Base-by-base conservation (phyloP, 345 rosid species). In the Syzygium oleosum region DNA sequence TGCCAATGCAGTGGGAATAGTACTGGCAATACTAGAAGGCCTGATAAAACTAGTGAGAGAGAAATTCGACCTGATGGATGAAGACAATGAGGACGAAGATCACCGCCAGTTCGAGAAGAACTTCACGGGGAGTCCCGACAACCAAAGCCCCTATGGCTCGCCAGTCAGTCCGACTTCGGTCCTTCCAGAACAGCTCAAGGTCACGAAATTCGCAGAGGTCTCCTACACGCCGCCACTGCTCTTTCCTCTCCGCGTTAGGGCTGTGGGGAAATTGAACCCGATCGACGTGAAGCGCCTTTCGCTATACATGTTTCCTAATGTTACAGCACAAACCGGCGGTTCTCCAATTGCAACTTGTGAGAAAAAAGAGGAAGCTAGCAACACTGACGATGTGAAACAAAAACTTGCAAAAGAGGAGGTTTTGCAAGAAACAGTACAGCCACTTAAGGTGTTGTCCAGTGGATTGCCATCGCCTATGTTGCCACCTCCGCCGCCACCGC, bases 211-310 rank as follows among this genome's bases (percentile, higher is more conserved):
- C 84, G 61, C 52, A 19, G 86, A 86, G 59, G 86, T 58, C 49
- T 87, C 90, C 61, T 85, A 89, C 84, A 90, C 87, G 1, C 91
- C 93, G 2, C 87, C 95, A 5, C 89, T 90, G 86, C 92, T 91
- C 84, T 84, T 87, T 87, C 91, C 91, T 52, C 88, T 94, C 21
- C 88, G 98, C 89, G 93, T 94, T 84, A 96, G 95, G 85, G 94
- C 97, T 52, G 91, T 94, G 43, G 98, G 93, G 84, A 98, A 95
- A 86, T 87, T 95, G 88, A 97, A 93, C 89, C 97, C 95, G 23
- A 88, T 96, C 5, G 98, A 94, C 59, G 86, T 93, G 73, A 95
- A 96, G 89, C 92, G 93, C 77, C 94, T 95, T n/a, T 88, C 80
- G 0, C 27, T 38, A 49, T 73, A 34, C 49, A 73, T 21, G 80